Percentiles rank a stretch among this genome's conserved stretches.
These are phyloP conservation scores for Thraustochytrium striatum DNA, from an alignment of 352 stramenopile species.

Conservation along the genomic window DNA sequence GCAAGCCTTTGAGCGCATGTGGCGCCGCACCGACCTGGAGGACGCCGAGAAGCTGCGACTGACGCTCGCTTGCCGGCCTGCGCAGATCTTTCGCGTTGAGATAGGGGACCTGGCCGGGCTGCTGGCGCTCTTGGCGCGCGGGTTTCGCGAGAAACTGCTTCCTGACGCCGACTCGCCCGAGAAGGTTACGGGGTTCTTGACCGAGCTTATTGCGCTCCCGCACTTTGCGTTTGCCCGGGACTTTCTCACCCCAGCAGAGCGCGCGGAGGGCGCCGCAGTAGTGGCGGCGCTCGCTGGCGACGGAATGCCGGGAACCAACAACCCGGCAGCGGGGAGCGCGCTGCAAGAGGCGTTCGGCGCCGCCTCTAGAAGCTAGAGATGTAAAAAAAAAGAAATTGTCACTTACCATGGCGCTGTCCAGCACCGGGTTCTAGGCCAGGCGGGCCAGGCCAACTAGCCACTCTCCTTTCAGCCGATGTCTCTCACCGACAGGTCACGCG, in stretches of 20 bases:
- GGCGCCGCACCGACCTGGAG: background rate
- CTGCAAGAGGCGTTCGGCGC: no score
- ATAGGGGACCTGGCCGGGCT: slow-evolving; percentile 8
- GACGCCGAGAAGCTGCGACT: background rate
- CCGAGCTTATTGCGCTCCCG: background rate
- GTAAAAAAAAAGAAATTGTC: no score
- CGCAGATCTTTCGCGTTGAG: slow-evolving; percentile 3
- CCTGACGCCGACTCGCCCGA: background rate
- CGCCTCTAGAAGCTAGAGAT: no score
- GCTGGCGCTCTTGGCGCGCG: background rate
- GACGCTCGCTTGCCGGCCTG: background rate
- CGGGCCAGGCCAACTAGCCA: no score
- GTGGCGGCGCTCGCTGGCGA: no score
- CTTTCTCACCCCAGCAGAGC: slow-evolving; percentile 5
- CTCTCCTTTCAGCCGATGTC: no score
- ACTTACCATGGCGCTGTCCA: no score
- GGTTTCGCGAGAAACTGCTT: background rate
- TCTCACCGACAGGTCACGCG: no score
- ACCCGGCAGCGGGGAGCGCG: no score
- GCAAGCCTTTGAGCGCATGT: slow-evolving; percentile 27
- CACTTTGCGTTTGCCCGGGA: background rate
- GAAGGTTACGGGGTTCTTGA: background rate
- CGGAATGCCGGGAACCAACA: no score
- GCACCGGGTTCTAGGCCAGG: no score
- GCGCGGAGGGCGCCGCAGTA: no score